Conservation (phyloP, 441 rosid genomes). For the Erodium trifolium region DNA sequence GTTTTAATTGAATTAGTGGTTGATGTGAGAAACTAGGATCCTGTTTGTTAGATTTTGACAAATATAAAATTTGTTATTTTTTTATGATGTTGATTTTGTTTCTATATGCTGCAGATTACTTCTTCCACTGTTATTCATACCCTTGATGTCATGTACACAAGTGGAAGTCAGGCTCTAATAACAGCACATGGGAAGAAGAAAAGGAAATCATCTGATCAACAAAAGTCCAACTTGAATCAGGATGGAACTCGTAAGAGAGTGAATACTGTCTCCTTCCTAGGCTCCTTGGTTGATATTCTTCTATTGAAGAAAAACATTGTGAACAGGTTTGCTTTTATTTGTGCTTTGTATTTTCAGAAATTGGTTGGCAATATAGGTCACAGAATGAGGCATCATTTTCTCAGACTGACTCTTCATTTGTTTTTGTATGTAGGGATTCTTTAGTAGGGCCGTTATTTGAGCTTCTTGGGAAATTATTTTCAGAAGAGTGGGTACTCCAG, state of each 20-base stretch:
- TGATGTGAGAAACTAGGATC: neutral
- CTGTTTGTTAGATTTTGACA: neutral
- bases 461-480: conserved; percentile 54
- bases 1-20: neutral
- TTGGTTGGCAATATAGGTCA: neutral
- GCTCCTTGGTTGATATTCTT: conserved; percentile 77
- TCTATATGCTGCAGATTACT: conserved; percentile 42
- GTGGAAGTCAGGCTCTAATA: conserved; percentile 28
- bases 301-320: conserved; percentile 67
- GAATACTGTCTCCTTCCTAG: conserved; percentile 39
- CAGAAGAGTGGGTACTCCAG: conserved; percentile 38
- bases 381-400: neutral
- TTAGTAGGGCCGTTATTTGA: conserved; percentile 71
- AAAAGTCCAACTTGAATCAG: conserved; percentile 25
- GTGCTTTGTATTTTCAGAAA: neutral
- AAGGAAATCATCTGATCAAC: conserved; percentile 33
- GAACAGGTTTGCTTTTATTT: conserved; percentile 51
- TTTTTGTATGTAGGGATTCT: conserved; percentile 46
- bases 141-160: conserved; percentile 41
- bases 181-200: conserved; percentile 52
- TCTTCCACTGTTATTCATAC: conserved; percentile 48
- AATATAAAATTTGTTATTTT: neutral
- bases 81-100: conserved; percentile 15
- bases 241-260: conserved; percentile 36
- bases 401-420: conserved; percentile 13